Percentiles rank a stretch among this genome's conserved stretches.
Conservation (phyloP, 768 basidiomycete genomes). For the Boletus reticuloceps region DNA sequence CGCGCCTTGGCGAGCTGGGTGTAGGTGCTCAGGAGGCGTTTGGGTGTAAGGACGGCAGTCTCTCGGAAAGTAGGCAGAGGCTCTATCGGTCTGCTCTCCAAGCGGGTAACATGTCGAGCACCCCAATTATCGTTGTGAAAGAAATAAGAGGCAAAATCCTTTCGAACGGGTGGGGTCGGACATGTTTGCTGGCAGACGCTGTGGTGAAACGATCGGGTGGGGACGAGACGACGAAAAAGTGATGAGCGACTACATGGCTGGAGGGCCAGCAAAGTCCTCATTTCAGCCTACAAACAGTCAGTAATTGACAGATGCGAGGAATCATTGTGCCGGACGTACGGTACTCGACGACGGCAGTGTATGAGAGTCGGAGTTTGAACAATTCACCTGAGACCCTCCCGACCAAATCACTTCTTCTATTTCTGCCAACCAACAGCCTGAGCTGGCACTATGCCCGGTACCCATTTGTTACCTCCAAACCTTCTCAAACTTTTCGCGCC, state of each 20-base stretch:
- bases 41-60: slow-evolving; percentile 44
- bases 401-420: slow-evolving; percentile 4
- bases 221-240: slow-evolving; percentile 6
- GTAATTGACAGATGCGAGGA: background rate
- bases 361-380: slow-evolving; percentile 31
- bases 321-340: background rate
- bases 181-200: background rate
- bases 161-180: slow-evolving; percentile 19
- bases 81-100: slow-evolving; percentile 9
- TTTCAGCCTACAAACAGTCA: slow-evolving; percentile 8
- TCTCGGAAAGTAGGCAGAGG: slow-evolving; percentile 33
- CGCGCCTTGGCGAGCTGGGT: slow-evolving; percentile 80
- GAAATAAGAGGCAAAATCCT: slow-evolving; percentile 53
- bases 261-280: slow-evolving; percentile 14
- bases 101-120: slow-evolving; percentile 13
- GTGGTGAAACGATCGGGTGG: slow-evolving; percentile 9
- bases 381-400: slow-evolving; percentile 7
- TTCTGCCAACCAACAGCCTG: background rate
- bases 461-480: slow-evolving; percentile 91
- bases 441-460: slow-evolving; percentile 50
- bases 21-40: slow-evolving; percentile 63
- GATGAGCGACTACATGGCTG: slow-evolving; percentile 15
- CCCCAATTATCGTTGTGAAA: slow-evolving; percentile 61
- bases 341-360: slow-evolving; percentile 1
- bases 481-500: slow-evolving; percentile 96